Base-by-base conservation (phyloP, 139 green algal genomes). In the Micractinium sp. region DNA sequence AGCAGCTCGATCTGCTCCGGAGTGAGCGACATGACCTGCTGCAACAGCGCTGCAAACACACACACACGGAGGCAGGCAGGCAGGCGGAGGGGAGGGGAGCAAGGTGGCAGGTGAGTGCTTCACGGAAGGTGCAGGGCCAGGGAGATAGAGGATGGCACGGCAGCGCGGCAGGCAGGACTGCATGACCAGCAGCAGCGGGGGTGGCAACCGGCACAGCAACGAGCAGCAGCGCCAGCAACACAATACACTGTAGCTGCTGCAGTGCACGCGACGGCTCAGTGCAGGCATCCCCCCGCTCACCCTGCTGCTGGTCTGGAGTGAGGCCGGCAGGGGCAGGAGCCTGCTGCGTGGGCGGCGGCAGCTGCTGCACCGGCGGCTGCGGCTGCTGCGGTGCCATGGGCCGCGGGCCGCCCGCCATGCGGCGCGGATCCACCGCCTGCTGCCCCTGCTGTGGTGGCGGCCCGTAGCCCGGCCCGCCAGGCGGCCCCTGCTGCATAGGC, bases 11-110 rank as follows among this genome's bases (percentile, higher is more conserved):
- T 95, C 91, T 99, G 97, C 86, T 96, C 92, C 25, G 95, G 94
- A 14, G 95, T 98, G 80, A 99, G 91, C 13, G 90, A 92, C 93
- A 98, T 94, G 41, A 99, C 95, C 88, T 98, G 96, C 85, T 97
- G 90, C 83, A 99, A 85, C 66, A 99, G 90, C 53, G 89, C 91
- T 92, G 90, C 91, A 94, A n/a, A 19, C 9, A 53, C 0, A 20
- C 13, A 29, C 22, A 22, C 36, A 36, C 18, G 22, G 82, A 91
- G 35, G 39, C 18, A 41, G 29, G 35, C 15, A 9, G 35, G 39
- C 18, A 41, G 29, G 35, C 15, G 0, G 41, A 35, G 74, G 29
- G 27, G 9, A 56, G 47, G 14, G 3, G 7, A 12, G 74, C 29
- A 80, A 19, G 18, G 25, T 73, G 63, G 20, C 63, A 73, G 23